Conservation (phyloP, 2,329 filamentous ascomycete genomes). For the Furcasterigmium furcatum region DNA sequence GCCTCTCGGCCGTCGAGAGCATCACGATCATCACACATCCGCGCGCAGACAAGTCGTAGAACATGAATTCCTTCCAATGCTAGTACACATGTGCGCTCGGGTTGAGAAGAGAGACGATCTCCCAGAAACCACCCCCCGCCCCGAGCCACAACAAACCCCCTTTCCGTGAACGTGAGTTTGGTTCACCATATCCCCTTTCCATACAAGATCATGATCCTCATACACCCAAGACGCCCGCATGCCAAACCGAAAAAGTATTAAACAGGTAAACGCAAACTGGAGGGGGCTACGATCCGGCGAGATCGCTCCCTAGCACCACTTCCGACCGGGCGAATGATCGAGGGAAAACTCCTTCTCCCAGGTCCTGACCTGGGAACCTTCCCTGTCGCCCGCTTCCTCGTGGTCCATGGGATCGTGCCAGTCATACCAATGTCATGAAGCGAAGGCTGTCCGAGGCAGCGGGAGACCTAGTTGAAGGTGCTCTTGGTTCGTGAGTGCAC, state of each 20-base stretch:
- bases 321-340: no score
- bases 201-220: not conserved
- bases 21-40: not conserved
- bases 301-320: not conserved
- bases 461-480: conserved; percentile 40
- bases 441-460: conserved; percentile 4
- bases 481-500: conserved; percentile 58
- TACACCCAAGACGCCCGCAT: not conserved
- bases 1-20: no score
- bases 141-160: no score
- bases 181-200: no score
- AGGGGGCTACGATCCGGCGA: no score
- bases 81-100: not conserved
- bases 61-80: not conserved
- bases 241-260: not conserved
- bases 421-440: conserved; percentile 9
- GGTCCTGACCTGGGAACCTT: not conserved
- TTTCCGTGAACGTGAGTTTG: no score
- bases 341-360: no score
- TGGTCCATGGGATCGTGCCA: no score
- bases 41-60: not conserved
- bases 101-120: not conserved
- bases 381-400: no score
- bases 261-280: not conserved
- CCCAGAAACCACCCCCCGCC: not conserved